Evolutionary conservation across 2,329 filamentous ascomycete genomes (phyloP).

Genomic region (Zasmidium citrigriseum): DNA sequence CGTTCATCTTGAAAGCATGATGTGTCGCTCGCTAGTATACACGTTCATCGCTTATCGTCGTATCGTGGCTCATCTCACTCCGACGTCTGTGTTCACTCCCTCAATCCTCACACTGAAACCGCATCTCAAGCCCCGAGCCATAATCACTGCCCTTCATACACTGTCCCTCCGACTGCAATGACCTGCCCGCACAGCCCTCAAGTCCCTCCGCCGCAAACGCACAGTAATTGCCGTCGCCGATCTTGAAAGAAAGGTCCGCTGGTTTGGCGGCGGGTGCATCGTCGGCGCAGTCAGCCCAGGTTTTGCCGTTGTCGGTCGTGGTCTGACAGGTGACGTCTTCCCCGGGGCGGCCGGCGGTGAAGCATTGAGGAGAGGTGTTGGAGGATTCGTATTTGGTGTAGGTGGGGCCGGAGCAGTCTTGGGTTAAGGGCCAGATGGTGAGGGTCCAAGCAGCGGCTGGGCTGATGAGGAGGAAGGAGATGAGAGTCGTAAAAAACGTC

Average conservation of each 20-base stretch:
- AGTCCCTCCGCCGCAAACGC: neutral
- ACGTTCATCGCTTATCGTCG: neutral
- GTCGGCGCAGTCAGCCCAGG: neutral
- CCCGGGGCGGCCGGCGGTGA: neutral
- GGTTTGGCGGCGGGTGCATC: neutral
- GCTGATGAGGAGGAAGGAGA: neutral
- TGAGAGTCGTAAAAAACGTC: neutral
- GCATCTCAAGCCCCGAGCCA: neutral
- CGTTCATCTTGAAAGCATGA: neutral
- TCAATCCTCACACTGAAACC: neutral
- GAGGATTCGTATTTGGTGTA: neutral
- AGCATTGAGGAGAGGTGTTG: neutral
- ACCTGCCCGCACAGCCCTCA: neutral
- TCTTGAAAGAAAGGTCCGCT: neutral
- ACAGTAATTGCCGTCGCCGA: neutral
- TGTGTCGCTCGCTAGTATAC: neutral
- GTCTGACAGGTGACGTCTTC: neutral
- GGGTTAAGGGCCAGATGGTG: neutral
- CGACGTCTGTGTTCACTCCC: neutral
- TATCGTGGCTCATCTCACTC: neutral
- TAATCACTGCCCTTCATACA: neutral
- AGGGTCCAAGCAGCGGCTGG: neutral
- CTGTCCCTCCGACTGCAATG: neutral
- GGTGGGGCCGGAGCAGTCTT: neutral
- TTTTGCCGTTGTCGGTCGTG: neutral